phyloP scores from a whole-genome alignment of 1,284 basidiomycete species.

The Marasmius sp. region DNA sequence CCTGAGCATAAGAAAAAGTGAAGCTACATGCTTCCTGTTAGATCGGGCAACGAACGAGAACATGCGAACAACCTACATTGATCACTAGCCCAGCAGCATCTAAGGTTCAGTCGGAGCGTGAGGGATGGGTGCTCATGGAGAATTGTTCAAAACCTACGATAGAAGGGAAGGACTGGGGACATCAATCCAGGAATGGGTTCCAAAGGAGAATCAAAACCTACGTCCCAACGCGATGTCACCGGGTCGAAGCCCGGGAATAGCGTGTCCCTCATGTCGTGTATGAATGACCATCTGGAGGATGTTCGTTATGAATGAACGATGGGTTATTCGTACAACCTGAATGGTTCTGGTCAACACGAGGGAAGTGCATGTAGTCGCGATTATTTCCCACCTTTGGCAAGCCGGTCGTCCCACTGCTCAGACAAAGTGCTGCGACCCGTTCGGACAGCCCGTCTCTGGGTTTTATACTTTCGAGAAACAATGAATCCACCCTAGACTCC shows the following conservation, averaged over 20 bases:
- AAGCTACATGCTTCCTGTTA: constrained; percentile 24
- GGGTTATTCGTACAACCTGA: constrained; percentile 49
- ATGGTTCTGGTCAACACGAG: background rate
- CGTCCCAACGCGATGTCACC: constrained; percentile 8
- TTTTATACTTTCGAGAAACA: constrained; percentile 23
- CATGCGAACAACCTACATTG: constrained; percentile 28
- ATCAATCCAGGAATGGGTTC: constrained; percentile 21
- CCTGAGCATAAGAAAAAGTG: constrained; percentile 44
- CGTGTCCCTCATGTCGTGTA: constrained; percentile 28
- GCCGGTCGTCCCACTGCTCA: constrained; percentile 51
- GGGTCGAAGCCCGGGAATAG: background rate
- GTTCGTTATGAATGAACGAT: constrained; percentile 48
- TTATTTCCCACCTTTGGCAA: constrained; percentile 8
- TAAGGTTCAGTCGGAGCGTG: constrained; percentile 23
- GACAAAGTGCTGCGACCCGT: constrained; percentile 55
- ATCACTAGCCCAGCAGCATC: constrained; percentile 57
- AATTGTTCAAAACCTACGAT: constrained; percentile 15
- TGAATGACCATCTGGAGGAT: constrained; percentile 42
- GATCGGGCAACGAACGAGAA: background rate
- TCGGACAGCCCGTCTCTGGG: constrained; percentile 25
- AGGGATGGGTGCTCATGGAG: background rate
- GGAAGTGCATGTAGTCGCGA: background rate
- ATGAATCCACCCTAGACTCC: background rate
- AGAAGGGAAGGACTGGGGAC: constrained; percentile 30
- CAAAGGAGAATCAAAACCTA: background rate